Evolutionary conservation across 1,284 basidiomycete genomes (phyloP).

Genomic region (Naganishia sp.): DNA sequence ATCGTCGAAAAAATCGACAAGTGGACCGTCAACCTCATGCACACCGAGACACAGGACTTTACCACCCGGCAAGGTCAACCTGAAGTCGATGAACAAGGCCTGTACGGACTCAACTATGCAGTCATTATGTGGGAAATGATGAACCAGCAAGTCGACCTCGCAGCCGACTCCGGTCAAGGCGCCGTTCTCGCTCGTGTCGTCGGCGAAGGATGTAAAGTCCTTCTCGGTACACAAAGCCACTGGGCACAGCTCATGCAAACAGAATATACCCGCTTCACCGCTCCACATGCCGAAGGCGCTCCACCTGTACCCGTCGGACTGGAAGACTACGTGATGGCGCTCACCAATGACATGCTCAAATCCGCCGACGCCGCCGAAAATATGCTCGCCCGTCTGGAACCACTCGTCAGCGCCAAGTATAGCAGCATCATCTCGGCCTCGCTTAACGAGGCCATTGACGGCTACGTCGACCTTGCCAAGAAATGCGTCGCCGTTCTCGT

Average conservation of each 20-base stretch:
- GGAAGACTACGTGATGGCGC: constrained; percentile 93
- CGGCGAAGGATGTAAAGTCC: constrained; percentile 82
- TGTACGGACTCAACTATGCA: constrained; percentile 88
- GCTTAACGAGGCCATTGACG: constrained; percentile 94
- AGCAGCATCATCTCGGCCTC: constrained; percentile 76
- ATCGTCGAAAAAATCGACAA: constrained; percentile 96
- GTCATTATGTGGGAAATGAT: constrained; percentile 98
- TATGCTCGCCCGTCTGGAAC: constrained; percentile 80
- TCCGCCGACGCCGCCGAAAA: constrained; percentile 91
- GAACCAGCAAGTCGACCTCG: constrained; percentile 94
- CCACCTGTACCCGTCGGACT: constrained; percentile 71
- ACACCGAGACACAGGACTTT: constrained; percentile 84
- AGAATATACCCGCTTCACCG: constrained; percentile 84
- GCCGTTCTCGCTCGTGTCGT: constrained; percentile 89
- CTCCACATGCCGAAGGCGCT: constrained; percentile 59
- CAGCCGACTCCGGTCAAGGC: constrained; percentile 93
- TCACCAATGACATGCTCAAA: constrained; percentile 98
- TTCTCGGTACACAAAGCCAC: constrained; percentile 83
- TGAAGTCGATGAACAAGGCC: constrained; percentile 81
- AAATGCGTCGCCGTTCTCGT: constrained; percentile 93
- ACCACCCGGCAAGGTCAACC: constrained; percentile 78
- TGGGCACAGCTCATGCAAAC: constrained; percentile 82
- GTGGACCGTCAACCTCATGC: constrained; percentile 93
- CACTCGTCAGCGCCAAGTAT: constrained; percentile 92
- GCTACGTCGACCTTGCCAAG: constrained; percentile 96